Evolutionary conservation across 495 filamentous ascomycete genomes (phyloP), one percentile per base, ranked within the genome.

Genomic region (Aspergillus diversus): DNA sequence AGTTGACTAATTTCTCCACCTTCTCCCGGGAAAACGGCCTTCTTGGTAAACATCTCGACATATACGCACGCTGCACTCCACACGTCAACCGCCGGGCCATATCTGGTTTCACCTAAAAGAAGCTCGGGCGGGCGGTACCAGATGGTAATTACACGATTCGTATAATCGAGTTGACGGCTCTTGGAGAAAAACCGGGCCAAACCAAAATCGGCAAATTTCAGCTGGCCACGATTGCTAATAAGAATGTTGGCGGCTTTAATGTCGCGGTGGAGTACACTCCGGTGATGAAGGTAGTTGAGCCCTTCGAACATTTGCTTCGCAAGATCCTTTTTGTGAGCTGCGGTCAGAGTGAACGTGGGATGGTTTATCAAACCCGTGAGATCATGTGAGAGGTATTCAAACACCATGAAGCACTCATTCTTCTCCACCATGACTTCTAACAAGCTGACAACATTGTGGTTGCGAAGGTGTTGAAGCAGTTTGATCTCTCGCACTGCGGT

Each of bases 371-470:
- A 76, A 17, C 89, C 89, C 2, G 91, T 94, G 35, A 94, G 80
- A 73, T 99, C 96, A 71, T 99, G 96, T 16, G 94, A 94, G 33
- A 97, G 86, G 71, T 99, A 99, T 71, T 99, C 96, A 65, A 99
- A 99, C 8, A 99, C 96, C 96, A 99, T 99, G 77, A 95, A 98
- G 75, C 96, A 99, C 73, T 98, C 94, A 71, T 97, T 97, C 65
- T 87, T 88, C 76, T 99, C 96, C 15, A 98, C 95, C 95, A 99
- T 98, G 69, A 98, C 94, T 76, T 99, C 96, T 60, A 80, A 61
- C 51, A 82, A 62, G 52, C 89, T 88, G 63, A 99, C 93, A 39
- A 99, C 87, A 66, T 98, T 97, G 53, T 85, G 81, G 69, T 96
- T 92, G 63, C 90, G 92, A n/a, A 99, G 82, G 46, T 93, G 94